A percentile compares a stretch with the other conserved stretches of the same genome.
These are phyloP conservation scores for Wickerhamiella nectarea DNA, from an alignment of 805 yeast species.

Conservation along the genomic window DNA sequence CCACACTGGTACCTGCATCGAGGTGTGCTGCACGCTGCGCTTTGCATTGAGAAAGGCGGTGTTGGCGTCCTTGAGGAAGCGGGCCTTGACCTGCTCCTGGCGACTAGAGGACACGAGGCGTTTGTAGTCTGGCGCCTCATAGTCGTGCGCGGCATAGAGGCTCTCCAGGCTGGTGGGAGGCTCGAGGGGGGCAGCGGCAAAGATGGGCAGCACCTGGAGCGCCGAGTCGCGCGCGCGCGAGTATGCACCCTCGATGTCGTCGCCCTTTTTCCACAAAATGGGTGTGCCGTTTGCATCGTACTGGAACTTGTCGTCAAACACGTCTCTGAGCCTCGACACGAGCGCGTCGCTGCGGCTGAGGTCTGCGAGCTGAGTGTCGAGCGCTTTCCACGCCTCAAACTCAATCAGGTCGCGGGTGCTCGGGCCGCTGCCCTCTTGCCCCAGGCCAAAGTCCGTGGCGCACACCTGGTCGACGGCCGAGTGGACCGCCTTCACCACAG, in stretches of 20 bases:
- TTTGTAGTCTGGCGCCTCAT: constrained; percentile 31
- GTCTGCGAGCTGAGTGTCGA: constrained; percentile 46
- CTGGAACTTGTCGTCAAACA: constrained; percentile 70
- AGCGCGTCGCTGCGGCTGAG: constrained; percentile 53
- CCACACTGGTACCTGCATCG: constrained; percentile 72
- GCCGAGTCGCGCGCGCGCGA: constrained; percentile 47
- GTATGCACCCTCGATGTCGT: constrained; percentile 58
- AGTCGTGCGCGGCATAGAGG: constrained; percentile 38
- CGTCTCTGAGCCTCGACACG: constrained; percentile 52
- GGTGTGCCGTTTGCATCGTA: constrained; percentile 79
- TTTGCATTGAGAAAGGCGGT: constrained; percentile 76
- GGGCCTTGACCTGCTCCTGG: constrained; percentile 40
- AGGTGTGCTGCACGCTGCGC: constrained; percentile 64
- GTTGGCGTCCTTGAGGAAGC: constrained; percentile 64
- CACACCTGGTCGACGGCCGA: constrained; percentile 23
- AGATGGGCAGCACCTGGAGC: constrained; percentile 42
- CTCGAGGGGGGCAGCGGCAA: constrained; percentile 36
- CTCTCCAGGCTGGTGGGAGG: constrained; percentile 25
- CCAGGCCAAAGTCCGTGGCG: constrained; percentile 51
- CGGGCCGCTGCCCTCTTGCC: constrained; percentile 36
- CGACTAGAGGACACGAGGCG: constrained; percentile 45
- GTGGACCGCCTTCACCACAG: constrained; percentile 34
- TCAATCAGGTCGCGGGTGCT: constrained; percentile 33
- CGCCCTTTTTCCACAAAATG: constrained; percentile 57
- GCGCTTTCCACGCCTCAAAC: constrained; percentile 49